Conservation (phyloP, 352 stramenopile genomes). For the Phytophthora citrophthora region DNA sequence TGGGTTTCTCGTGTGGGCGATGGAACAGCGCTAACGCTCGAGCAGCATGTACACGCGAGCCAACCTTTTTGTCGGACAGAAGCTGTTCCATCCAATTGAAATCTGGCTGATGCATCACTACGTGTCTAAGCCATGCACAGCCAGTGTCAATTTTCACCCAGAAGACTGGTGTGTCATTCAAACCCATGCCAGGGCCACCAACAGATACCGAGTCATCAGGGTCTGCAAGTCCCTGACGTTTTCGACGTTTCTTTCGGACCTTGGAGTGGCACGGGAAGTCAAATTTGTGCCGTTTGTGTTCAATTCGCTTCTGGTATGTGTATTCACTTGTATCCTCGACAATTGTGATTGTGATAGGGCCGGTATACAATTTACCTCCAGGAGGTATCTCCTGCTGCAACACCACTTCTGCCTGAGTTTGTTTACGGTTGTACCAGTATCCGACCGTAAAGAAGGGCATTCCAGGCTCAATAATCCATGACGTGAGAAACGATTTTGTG, state of each 20-base stretch:
- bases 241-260: conserved; percentile 87
- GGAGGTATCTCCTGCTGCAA: conserved; percentile 84
- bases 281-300: conserved; percentile 87
- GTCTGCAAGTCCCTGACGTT: conserved; percentile 79
- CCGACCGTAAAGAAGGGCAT: conserved; percentile 90
- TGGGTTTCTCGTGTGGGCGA: conserved; percentile 82
- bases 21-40: conserved; percentile 80
- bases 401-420: conserved; percentile 86
- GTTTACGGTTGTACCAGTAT: conserved; percentile 91
- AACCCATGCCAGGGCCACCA: conserved; percentile 76
- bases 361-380: conserved; percentile 81
- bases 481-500: conserved; percentile 81
- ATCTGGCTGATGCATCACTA: conserved; percentile 88
- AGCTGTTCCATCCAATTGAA: conserved; percentile 92
- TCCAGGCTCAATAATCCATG: conserved; percentile 81
- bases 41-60: conserved; percentile 79
- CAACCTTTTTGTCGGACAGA: conserved; percentile 84
- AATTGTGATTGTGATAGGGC: conserved; percentile 84
- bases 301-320: conserved; percentile 81
- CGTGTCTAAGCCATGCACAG: conserved; percentile 76
- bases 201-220: conserved; percentile 83
- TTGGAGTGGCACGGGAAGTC: conserved; percentile 88
- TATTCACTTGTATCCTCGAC: conserved; percentile 89
- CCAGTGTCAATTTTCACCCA: conserved; percentile 89
- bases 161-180: conserved; percentile 88